Percentiles rank a stretch among this genome's conserved stretches.
Conservation (phyloP, 2,329 filamentous ascomycete species). For the Monilinia vaccinii-corymbosi region DNA sequence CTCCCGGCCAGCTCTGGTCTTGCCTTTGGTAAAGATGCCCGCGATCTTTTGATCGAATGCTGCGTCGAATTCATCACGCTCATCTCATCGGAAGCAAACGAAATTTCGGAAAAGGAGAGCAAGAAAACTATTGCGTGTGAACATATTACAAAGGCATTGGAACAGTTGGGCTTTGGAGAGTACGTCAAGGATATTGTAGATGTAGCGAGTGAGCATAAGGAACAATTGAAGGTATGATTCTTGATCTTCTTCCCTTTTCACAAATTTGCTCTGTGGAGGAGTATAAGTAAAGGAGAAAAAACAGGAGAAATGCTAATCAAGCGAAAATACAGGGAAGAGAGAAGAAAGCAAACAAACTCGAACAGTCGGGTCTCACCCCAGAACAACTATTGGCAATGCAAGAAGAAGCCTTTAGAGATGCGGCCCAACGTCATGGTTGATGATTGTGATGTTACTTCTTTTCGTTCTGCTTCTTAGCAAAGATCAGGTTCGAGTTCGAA, state of each 20-base stretch:
- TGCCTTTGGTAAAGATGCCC: conserved; percentile 88
- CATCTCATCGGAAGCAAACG: conserved; percentile 96
- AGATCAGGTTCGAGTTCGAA: neutral
- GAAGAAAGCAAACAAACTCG: conserved; percentile 95
- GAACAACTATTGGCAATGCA: conserved; percentile 85
- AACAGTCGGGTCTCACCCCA: conserved; percentile 83
- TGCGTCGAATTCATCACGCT: conserved; percentile 99
- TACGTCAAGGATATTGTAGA: conserved; percentile 84
- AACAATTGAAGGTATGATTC: conserved; percentile 69
- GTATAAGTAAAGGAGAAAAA: neutral
- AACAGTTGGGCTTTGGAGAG: conserved; percentile 84
- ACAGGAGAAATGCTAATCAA: conserved; percentile 5
- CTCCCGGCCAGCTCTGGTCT: conserved; percentile 68
- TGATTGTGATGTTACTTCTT: neutral
- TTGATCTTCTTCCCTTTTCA: neutral
- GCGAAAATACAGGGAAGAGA: conserved; percentile 61
- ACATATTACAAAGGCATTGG: conserved; percentile 90
- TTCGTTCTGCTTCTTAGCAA: neutral
- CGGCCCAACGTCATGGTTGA: conserved; percentile 33
- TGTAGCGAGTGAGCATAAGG: conserved; percentile 85
- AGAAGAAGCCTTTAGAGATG: conserved; percentile 81
- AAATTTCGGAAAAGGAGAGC: conserved; percentile 96
- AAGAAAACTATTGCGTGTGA: conserved; percentile 99
- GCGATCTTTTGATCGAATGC: conserved; percentile 93
- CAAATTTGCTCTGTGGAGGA: neutral